Conservation (phyloP, 2,329 filamentous ascomycete species). For the Alternaria rosae region DNA sequence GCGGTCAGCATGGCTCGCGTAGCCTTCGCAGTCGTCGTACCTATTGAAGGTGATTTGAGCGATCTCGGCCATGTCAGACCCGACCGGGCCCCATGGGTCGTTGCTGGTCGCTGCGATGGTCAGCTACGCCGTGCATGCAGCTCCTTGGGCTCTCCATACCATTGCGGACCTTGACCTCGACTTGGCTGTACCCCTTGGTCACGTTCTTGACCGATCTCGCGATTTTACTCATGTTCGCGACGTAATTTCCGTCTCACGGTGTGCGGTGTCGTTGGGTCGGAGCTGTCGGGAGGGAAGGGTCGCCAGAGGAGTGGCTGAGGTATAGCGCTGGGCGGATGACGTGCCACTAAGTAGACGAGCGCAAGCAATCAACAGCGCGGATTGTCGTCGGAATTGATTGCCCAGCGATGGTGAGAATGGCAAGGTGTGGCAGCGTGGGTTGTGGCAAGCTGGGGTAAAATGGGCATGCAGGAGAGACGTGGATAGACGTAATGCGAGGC, state of each 20-base stretch:
- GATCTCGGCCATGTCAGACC: conserved; percentile 98
- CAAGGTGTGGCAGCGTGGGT: conserved; percentile 5
- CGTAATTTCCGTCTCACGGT: background rate
- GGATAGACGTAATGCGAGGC: conserved; percentile 19
- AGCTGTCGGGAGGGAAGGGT: conserved; percentile 12
- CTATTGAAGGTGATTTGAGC: conserved; percentile 97
- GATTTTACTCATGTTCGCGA: conserved; percentile 84
- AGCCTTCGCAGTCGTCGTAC: conserved; percentile 62
- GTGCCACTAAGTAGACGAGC: conserved; percentile 11
- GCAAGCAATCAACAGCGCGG: conserved; percentile 12
- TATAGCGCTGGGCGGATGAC: conserved; percentile 18
- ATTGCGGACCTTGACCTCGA: conserved; percentile 87
- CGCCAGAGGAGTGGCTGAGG: conserved; percentile 16
- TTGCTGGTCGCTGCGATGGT: conserved; percentile 85
- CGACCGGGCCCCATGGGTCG: conserved; percentile 97
- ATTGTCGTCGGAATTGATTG: background rate
- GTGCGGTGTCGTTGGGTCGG: conserved; percentile 3
- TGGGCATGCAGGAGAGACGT: conserved; percentile 14
- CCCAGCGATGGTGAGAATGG: conserved; percentile 4
- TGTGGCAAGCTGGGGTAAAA: conserved; percentile 18
- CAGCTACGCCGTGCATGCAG: conserved; percentile 18
- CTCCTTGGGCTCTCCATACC: conserved; percentile 20
- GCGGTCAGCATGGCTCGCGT: conserved; percentile 34
- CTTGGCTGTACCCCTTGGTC: conserved; percentile 95
- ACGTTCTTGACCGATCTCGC: conserved; percentile 98